phyloP scores from a whole-genome alignment of 352 stramenopile genomes.

The Pythium folliculosum region DNA sequence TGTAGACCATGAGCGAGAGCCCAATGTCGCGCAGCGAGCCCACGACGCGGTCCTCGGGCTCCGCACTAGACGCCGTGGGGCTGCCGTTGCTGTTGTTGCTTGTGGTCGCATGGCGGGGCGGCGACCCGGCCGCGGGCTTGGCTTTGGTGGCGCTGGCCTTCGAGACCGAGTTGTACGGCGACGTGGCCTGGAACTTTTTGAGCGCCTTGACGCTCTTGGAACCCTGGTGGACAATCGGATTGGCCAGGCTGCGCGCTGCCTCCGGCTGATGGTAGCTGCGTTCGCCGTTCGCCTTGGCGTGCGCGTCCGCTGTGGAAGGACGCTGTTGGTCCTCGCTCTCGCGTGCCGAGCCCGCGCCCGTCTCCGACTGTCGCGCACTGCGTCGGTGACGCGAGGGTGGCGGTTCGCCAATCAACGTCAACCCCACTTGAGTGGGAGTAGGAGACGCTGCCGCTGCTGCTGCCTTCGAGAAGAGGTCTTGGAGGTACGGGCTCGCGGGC shows the following conservation, averaged over 20 bases:
- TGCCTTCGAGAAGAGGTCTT: constrained; percentile 3
- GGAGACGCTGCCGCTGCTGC: too few relatives aligned
- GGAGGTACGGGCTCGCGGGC: constrained; percentile 22
- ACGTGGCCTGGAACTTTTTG: constrained; percentile 59
- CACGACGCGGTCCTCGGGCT: constrained; percentile 20
- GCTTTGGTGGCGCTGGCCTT: background rate
- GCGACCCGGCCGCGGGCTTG: background rate
- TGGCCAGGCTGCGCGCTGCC: background rate
- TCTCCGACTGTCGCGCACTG: constrained; percentile 4
- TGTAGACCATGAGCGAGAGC: constrained; percentile 64
- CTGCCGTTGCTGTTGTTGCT: background rate
- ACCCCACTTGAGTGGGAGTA: too few relatives aligned
- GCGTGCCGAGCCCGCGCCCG: background rate
- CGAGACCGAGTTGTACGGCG: constrained; percentile 42
- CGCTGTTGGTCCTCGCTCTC: background rate
- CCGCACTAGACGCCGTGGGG: background rate
- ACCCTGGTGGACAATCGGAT: constrained; percentile 60
- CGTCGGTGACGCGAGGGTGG: constrained; percentile 9
- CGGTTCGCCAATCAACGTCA: background rate
- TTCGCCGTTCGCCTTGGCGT: background rate
- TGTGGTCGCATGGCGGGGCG: background rate
- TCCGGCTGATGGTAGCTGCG: background rate
- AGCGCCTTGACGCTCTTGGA: constrained; percentile 67
- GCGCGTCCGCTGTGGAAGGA: constrained; percentile 6
- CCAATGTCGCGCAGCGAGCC: constrained; percentile 70